Conservation (phyloP, 768 basidiomycete genomes). For the Hortiboletus flavorubellus region DNA sequence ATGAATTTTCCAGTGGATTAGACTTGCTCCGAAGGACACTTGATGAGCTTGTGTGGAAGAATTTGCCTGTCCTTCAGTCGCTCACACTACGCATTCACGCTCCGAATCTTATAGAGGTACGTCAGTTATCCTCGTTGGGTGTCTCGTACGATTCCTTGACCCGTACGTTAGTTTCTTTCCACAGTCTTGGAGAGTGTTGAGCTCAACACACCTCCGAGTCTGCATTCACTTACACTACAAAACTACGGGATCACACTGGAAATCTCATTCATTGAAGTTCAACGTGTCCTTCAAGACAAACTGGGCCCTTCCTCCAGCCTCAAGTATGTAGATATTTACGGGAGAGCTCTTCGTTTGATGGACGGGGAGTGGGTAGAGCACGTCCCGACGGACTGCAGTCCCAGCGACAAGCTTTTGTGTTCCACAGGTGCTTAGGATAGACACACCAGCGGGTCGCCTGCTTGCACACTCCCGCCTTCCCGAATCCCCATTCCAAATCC, state of each 20-base stretch:
- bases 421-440: not conserved
- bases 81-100: not conserved
- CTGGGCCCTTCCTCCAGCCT: not conserved
- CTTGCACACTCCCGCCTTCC: slow-evolving; percentile 44
- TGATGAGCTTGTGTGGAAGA: not conserved
- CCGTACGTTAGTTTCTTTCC: not conserved
- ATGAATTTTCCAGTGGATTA: too few species aligned
- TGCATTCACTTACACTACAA: slow-evolving; percentile 5
- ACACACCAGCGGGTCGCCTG: slow-evolving; percentile 44
- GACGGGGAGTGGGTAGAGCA: slow-evolving; percentile 2
- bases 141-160: not conserved
- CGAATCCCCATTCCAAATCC: slow-evolving; percentile 39
- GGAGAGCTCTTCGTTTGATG: not conserved
- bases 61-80: slow-evolving; percentile 6
- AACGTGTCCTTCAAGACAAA: not conserved
- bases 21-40: not conserved
- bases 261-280: not conserved
- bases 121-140: not conserved
- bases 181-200: not conserved
- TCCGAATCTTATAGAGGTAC: not conserved
- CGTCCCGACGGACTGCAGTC: not conserved
- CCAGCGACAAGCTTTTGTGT: not conserved
- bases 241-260: too few species aligned
- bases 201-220: not conserved
- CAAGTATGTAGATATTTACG: not conserved